Evolutionary conservation across 108 stramenopile species (phyloP).

Genomic region (Cyclostephanos tholiformis): DNA sequence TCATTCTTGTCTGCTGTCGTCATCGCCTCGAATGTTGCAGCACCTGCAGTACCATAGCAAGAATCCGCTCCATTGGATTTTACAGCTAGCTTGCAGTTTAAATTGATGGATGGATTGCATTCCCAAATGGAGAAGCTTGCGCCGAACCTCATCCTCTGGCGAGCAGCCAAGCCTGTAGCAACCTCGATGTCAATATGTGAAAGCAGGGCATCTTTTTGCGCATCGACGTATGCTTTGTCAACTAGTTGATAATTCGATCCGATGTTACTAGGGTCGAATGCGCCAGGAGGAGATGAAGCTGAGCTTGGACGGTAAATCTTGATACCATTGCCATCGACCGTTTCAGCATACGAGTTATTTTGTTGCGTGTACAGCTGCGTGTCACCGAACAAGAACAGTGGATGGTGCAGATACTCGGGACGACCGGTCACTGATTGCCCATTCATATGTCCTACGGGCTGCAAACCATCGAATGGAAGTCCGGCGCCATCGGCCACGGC

Average conservation of each 20-base stretch:
- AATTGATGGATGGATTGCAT: slow-evolving; percentile 53
- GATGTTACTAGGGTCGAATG: slow-evolving; percentile 27
- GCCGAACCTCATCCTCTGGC: slow-evolving; percentile 51
- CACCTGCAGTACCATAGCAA: slow-evolving; percentile 44
- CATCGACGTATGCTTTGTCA: slow-evolving; percentile 32
- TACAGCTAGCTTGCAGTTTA: slow-evolving; percentile 41
- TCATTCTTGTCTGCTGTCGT: slow-evolving; percentile 28
- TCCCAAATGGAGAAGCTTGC: slow-evolving; percentile 63
- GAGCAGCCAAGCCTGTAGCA: slow-evolving; percentile 50
- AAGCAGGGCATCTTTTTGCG: slow-evolving; percentile 24
- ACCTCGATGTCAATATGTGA: slow-evolving; percentile 58
- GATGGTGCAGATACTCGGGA: slow-evolving; percentile 57
- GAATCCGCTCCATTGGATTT: slow-evolving; percentile 22
- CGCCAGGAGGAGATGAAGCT: slow-evolving; percentile 39
- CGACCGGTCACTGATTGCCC: slow-evolving; percentile 53
- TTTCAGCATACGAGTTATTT: slow-evolving; percentile 46
- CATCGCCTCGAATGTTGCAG: slow-evolving; percentile 18
- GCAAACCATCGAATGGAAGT: slow-evolving; percentile 54
- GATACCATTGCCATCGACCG: slow-evolving; percentile 51
- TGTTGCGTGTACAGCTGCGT: slow-evolving; percentile 49
- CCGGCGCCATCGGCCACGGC: slow-evolving; percentile 41
- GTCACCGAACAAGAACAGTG: slow-evolving; percentile 52
- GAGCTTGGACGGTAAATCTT: slow-evolving; percentile 53
- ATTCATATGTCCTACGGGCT: slow-evolving; percentile 49
- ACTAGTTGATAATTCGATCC: slow-evolving; percentile 47